Conservation (phyloP, 306 rosid genomes). For the Calophaca sinica region DNA sequence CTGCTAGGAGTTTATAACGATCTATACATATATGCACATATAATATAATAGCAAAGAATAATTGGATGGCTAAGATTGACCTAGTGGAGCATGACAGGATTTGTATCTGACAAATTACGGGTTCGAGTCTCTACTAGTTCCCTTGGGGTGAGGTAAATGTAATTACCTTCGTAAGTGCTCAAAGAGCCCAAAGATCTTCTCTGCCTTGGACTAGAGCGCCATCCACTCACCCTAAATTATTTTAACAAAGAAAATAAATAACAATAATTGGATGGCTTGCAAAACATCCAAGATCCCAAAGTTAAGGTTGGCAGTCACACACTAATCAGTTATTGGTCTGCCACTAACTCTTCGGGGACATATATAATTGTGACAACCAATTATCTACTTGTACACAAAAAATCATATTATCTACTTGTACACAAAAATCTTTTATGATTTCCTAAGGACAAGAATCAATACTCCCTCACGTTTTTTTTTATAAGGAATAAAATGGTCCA, state of each 20-base stretch:
- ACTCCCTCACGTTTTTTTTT: no score
- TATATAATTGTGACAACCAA: conserved; percentile 26
- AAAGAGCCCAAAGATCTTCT: no score
- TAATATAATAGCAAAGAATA: neutral
- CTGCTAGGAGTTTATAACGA: conserved; percentile 4
- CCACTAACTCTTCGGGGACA: conserved; percentile 19
- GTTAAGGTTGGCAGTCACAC: conserved; percentile 36
- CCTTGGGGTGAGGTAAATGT: no score
- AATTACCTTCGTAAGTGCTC: no score
- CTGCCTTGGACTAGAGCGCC: no score
- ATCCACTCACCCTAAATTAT: no score
- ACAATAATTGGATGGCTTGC: conserved; percentile 4
- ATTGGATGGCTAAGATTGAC: conserved; percentile 25
- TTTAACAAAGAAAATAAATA: no score
- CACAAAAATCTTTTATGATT: conserved; percentile 21
- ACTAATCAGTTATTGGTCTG: conserved; percentile 44
- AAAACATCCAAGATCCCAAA: conserved; percentile 33
- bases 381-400: conserved; percentile 17
- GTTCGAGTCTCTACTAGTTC: no score
- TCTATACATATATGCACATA: conserved; percentile 22
- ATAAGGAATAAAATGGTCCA: no score
- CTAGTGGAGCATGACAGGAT: no score
- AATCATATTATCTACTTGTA: neutral
- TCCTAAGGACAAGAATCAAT: conserved; percentile 20
- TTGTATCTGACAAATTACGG: no score